phyloP scores from a whole-genome alignment of 176 grass and related monocot species.

The Musa itinerans region DNA sequence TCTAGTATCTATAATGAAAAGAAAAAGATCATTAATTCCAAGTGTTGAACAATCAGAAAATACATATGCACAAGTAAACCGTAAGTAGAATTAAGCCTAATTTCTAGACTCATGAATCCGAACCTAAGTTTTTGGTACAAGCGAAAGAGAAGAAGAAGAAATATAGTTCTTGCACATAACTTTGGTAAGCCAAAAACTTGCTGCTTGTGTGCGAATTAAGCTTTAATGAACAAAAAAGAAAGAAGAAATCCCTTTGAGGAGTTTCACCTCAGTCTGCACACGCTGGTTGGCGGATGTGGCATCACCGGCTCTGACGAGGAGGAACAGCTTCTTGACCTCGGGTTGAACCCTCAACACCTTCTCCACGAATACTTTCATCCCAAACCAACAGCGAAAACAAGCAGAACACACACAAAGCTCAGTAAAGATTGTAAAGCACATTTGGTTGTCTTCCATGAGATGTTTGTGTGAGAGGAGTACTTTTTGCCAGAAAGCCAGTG shows the following conservation, averaged over 20 bases:
- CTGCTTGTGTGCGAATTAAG: too few species aligned
- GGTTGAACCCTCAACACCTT: constrained; percentile 77
- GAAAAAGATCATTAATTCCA: not conserved
- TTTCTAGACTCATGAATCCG: too few species aligned
- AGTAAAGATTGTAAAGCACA: too few species aligned
- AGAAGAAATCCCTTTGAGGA: not conserved
- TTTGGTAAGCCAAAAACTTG: too few species aligned
- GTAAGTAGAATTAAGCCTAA: too few species aligned
- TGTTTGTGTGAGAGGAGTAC: constrained; percentile 24
- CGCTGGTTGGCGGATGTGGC: constrained; percentile 33
- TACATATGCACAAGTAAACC: not conserved
- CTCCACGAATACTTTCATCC: constrained; percentile 53
- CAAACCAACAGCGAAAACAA: not conserved
- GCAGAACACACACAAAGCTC: too few species aligned
- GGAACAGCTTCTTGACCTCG: constrained; percentile 64
- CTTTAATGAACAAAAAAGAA: not conserved
- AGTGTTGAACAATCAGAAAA: not conserved
- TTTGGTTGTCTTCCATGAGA: too few species aligned
- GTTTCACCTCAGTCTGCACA: constrained; percentile 51
- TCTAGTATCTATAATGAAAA: constrained; percentile 37
- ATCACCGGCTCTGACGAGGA: constrained; percentile 52
- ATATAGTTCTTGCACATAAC: too few species aligned
- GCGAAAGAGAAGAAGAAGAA: too few species aligned
- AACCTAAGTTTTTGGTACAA: too few species aligned
- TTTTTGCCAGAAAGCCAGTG: constrained; percentile 43